Base-by-base conservation (phyloP, 805 yeast genomes). In the Wickerhamomyces chambardii region DNA sequence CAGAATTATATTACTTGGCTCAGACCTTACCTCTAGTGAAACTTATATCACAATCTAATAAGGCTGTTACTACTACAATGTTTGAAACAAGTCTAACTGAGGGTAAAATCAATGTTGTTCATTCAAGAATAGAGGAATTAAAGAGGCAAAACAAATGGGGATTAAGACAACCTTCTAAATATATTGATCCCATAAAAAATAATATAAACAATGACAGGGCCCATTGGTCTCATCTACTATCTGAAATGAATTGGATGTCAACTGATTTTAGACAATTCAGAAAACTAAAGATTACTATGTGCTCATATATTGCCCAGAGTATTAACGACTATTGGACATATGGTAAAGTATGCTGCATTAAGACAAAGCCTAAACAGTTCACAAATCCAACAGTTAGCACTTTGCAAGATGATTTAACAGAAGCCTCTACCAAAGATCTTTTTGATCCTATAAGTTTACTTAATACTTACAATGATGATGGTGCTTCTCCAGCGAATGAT, bases 81-180 rank as follows among this genome's bases (percentile, higher is more conserved):
- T 92, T 75, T 58, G 95, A 86, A 50, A 73, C 82, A 47, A 84
- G 95, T 0, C 62, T 89, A 25, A 72, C 85, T 12, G 98, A 92
- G 52, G 95, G 96, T 4, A 83, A 89, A 52, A 78, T 90, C 3
- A 84, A 95, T 0, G 96, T 87, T 10, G 76, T 86, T 15, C 83
- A 86, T 47, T 82, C 94, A 2, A 68, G 97, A 41, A 89, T 92
- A 32, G 97, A 90, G 51, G 97, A 90, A 54, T 66, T 92, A 42
- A 85, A 86, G 54, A 66, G 95, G 32, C 80, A 81, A 38, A 83
- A 84, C 2, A 78, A 84, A 47, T 92, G 98, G 97, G 80, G 95
- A 17, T 63, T 92, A 35, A 68, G 95, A 35, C 98, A 92, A 54
- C 95, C 95, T 0, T 64, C 70, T 35, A 69, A 73, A 42, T 80